These are phyloP conservation scores for Fusarium pilosicola DNA, from an alignment of 2,329 filamentous ascomycete genomes.

Conservation along the genomic window DNA sequence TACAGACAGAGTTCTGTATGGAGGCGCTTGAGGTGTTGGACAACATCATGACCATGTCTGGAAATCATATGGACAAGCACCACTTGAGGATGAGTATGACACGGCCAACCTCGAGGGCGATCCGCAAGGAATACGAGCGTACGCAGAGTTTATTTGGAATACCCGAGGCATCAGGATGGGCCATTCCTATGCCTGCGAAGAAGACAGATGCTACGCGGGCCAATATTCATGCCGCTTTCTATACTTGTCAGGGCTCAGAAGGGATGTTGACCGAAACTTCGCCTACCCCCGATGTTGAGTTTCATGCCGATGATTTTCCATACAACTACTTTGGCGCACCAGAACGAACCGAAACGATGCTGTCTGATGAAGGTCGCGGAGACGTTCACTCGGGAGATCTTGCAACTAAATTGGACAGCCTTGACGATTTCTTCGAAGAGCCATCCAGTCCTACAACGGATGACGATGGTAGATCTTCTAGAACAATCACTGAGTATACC, in stretches of 20 bases:
- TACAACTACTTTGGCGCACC: slow-evolving; percentile 79
- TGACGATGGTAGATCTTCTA: slow-evolving; percentile 69
- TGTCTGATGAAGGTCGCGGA: slow-evolving; percentile 81
- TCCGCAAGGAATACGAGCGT: slow-evolving; percentile 93
- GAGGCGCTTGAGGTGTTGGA: slow-evolving; percentile 92
- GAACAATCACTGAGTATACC: slow-evolving; percentile 72
- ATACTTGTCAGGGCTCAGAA: slow-evolving; percentile 82
- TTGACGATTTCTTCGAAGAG: slow-evolving; percentile 86
- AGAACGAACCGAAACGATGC: slow-evolving; percentile 88
- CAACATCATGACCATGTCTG: slow-evolving; percentile 93
- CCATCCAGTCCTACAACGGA: slow-evolving; percentile 66
- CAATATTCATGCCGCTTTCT: slow-evolving; percentile 96
- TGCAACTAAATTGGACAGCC: slow-evolving; percentile 79
- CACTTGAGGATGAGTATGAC: slow-evolving; percentile 99
- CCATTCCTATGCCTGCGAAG: slow-evolving; percentile 89
- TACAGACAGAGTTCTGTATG: slow-evolving; percentile 94
- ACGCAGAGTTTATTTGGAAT: slow-evolving; percentile 97
- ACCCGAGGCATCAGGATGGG: slow-evolving; percentile 95
- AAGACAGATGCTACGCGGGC: slow-evolving; percentile 87
- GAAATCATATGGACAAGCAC: slow-evolving; percentile 91
- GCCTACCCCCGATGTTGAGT: slow-evolving; percentile 87
- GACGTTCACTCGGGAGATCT: slow-evolving; percentile 80
- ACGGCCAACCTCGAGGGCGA: slow-evolving; percentile 82
- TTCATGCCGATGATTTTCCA: slow-evolving; percentile 88
- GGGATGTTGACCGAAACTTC: slow-evolving; percentile 67